phyloP scores from a whole-genome alignment of 371 early-diverging fungal species.

The Mucor circinelloides region DNA sequence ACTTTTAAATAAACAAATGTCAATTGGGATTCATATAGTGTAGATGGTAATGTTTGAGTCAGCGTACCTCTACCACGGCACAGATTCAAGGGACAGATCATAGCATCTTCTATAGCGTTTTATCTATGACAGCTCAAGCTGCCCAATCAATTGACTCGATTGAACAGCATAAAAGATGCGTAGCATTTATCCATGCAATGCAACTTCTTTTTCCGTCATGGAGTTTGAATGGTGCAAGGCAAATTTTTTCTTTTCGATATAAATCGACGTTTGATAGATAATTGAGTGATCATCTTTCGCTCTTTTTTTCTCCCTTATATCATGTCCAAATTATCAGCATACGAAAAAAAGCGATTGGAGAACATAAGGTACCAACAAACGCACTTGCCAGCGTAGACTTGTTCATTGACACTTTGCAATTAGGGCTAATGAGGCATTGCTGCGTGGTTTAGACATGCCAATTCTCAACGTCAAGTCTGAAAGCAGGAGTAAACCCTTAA shows the following conservation, averaged over 20 bases:
- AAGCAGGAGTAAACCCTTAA: background rate
- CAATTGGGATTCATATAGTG: too few species aligned
- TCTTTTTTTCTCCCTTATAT: background rate
- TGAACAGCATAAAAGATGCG: too few species aligned
- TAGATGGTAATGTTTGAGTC: too few species aligned
- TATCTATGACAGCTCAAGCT: too few species aligned
- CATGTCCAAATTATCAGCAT: slow-evolving; percentile 29
- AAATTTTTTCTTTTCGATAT: background rate
- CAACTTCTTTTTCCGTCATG: background rate
- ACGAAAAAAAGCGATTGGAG: slow-evolving; percentile 47
- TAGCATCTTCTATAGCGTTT: too few species aligned
- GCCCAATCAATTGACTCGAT: too few species aligned
- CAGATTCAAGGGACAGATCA: too few species aligned
- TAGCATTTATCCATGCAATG: background rate
- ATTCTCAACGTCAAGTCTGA: background rate
- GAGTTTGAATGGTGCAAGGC: background rate
- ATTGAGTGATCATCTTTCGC: background rate
- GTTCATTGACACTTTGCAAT: background rate
- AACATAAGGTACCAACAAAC: slow-evolving; percentile 45
- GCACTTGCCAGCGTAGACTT: background rate
- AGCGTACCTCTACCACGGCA: too few species aligned
- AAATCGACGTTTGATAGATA: background rate
- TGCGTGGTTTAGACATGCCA: slow-evolving; percentile 38
- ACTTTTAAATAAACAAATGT: background rate
- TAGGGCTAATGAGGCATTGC: slow-evolving; percentile 46